These are phyloP conservation scores for Gyromitra esculenta DNA, from an alignment of 2,329 filamentous ascomycete species.

Conservation along the genomic window DNA sequence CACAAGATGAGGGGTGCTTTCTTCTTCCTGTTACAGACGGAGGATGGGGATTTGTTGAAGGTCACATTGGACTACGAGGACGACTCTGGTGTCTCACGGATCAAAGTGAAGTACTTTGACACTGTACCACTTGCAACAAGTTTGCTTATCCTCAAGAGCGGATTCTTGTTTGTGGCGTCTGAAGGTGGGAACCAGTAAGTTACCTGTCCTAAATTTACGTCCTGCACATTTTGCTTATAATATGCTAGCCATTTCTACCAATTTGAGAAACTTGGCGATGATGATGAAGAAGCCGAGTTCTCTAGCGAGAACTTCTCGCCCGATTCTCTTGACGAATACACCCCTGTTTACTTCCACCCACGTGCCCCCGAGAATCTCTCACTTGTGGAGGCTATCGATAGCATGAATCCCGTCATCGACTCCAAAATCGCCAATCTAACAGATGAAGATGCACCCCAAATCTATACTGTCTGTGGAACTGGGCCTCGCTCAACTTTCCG, in stretches of 20 bases:
- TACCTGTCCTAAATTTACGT: background rate
- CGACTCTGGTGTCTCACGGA: slow-evolving; percentile 76
- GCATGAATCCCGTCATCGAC: slow-evolving; percentile 89
- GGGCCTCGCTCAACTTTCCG: slow-evolving; percentile 90
- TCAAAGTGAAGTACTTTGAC: slow-evolving; percentile 98
- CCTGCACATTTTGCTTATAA: slow-evolving; percentile 16
- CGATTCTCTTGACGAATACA: slow-evolving; percentile 76
- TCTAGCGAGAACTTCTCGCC: slow-evolving; percentile 82
- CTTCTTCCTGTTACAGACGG: slow-evolving; percentile 94
- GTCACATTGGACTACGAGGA: slow-evolving; percentile 93
- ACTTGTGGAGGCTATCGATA: slow-evolving; percentile 83
- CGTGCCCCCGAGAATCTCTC: slow-evolving; percentile 82
- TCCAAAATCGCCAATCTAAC: slow-evolving; percentile 91
- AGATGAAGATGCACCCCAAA: slow-evolving; percentile 93
- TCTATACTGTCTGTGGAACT: slow-evolving; percentile 90
- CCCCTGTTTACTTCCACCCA: slow-evolving; percentile 85
- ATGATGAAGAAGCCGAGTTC: slow-evolving; percentile 89
- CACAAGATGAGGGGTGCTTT: slow-evolving; percentile 96
- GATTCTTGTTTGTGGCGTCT: slow-evolving; percentile 90
- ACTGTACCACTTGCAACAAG: slow-evolving; percentile 89
- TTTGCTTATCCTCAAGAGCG: slow-evolving; percentile 92
- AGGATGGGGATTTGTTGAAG: slow-evolving; percentile 99
- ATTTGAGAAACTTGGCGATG: slow-evolving; percentile 95
- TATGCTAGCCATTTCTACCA: slow-evolving; percentile 78
- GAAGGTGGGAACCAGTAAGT: slow-evolving; percentile 83